Percentiles rank a stretch among this genome's conserved stretches.
Conservation (phyloP, 257 asterid genomes). For the Hygrophila difformis region DNA sequence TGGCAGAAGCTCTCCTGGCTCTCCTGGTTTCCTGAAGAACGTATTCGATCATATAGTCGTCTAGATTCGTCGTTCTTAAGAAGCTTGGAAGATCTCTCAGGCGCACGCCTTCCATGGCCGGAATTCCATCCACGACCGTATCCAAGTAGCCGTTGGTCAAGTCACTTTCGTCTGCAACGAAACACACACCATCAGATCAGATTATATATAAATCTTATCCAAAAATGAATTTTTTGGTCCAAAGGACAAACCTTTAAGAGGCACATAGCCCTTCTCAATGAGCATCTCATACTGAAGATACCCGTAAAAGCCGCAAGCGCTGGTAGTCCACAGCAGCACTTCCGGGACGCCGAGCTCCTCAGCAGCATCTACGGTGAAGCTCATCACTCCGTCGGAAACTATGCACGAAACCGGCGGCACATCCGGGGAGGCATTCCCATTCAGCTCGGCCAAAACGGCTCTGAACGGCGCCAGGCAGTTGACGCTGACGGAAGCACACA, state of each 20-base stretch:
- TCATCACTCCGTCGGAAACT: conserved; percentile 45
- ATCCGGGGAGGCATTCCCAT: conserved; percentile 1
- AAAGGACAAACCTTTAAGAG: background rate
- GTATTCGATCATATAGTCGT: conserved; percentile 19
- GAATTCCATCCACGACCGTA: conserved; percentile 16
- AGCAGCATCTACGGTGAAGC: conserved; percentile 42
- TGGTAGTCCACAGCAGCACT: conserved; percentile 32
- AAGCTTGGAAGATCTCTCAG: conserved; percentile 30
- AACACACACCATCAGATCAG: too few species aligned
- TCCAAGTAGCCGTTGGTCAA: conserved; percentile 28
- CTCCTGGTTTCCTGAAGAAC: background rate
- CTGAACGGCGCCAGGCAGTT: conserved; percentile 29
- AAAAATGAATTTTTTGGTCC: too few species aligned
- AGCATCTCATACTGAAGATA: conserved; percentile 21
- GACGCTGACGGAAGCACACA: conserved; percentile 19
- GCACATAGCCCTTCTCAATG: conserved; percentile 23
- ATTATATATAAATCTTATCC: too few species aligned
- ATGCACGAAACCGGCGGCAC: conserved; percentile 49
- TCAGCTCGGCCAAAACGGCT: conserved; percentile 24
- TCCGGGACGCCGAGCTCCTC: conserved; percentile 44
- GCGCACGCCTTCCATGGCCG: conserved; percentile 23
- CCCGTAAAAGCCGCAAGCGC: conserved; percentile 34
- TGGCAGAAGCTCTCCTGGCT: conserved; percentile 19
- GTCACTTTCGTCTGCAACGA: conserved; percentile 17
- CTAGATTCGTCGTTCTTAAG: conserved; percentile 22